phyloP scores from a whole-genome alignment of 2,329 filamentous ascomycete species.

The Fusarium floridanum region DNA sequence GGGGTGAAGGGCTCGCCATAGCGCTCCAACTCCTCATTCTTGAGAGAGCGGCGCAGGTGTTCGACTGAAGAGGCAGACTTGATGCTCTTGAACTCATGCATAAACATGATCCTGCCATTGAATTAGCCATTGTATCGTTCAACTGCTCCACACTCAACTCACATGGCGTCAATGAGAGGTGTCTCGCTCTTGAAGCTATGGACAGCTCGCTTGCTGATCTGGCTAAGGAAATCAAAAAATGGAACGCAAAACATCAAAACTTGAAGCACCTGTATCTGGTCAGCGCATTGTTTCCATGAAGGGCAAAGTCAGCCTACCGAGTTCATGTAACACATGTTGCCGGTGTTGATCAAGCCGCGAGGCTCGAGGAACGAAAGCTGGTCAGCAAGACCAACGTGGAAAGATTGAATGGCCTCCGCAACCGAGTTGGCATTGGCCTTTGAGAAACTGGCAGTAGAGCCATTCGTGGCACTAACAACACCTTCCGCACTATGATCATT shows the following conservation, averaged over 20 bases:
- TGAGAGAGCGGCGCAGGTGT: constrained; percentile 79
- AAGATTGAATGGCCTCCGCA: constrained; percentile 81
- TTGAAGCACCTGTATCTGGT: constrained; percentile 82
- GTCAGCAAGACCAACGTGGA: constrained; percentile 73
- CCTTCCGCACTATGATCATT: constrained; percentile 44
- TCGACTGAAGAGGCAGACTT: constrained; percentile 82
- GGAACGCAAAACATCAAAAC: constrained; percentile 93
- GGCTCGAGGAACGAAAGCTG: constrained; percentile 90
- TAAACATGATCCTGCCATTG: constrained; percentile 84
- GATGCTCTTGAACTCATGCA: constrained; percentile 90
- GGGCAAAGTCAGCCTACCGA: constrained; percentile 73
- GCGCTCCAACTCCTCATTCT: constrained; percentile 86
- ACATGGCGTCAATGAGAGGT: constrained; percentile 94
- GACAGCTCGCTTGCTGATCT: constrained; percentile 83
- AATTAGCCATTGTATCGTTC: constrained; percentile 8
- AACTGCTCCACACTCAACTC: constrained; percentile 54
- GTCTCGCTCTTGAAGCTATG: constrained; percentile 97
- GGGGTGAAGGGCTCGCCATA: constrained; percentile 93
- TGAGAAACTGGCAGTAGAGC: constrained; percentile 53
- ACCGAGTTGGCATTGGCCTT: constrained; percentile 70
- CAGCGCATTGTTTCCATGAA: constrained; percentile 44
- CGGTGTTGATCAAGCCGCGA: constrained; percentile 93
- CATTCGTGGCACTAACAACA: constrained; percentile 30
- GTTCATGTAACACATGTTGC: constrained; percentile 99
- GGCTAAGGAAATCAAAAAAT: constrained; percentile 94